Percentiles rank a stretch among this genome's conserved stretches.
These are phyloP conservation scores for Eucalyptus tenuipes DNA, from an alignment of 345 rosid species.

Conservation along the genomic window DNA sequence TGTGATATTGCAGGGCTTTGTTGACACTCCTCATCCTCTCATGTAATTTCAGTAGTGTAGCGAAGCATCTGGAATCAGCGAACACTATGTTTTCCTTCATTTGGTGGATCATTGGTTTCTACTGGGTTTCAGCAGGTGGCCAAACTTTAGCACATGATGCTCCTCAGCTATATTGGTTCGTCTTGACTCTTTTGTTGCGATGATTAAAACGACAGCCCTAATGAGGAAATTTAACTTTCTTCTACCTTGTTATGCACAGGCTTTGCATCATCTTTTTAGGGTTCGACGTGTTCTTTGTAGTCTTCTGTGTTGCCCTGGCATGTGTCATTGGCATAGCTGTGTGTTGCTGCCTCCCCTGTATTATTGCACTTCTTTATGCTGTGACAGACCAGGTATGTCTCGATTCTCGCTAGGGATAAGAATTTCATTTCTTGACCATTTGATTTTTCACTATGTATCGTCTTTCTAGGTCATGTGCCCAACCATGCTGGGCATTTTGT, in stretches of 20 bases:
- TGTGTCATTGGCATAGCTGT: conserved; percentile 96
- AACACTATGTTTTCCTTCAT: conserved; percentile 96
- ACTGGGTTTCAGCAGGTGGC: conserved; percentile 95
- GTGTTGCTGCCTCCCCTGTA: conserved; percentile 97
- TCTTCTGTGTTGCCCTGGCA: conserved; percentile 90
- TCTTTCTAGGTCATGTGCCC: background rate
- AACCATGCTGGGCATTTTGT: background rate
- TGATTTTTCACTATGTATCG: background rate
- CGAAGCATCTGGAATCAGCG: conserved; percentile 93
- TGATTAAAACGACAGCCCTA: background rate
- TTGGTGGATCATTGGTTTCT: conserved; percentile 99
- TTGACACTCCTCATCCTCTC: background rate
- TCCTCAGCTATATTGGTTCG: conserved; percentile 90
- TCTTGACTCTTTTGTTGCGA: background rate
- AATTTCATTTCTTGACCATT: background rate
- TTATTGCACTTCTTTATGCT: conserved; percentile 90
- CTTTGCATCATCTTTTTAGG: conserved; percentile 88
- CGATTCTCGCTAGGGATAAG: background rate
- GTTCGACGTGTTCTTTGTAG: conserved; percentile 95
- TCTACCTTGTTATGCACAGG: conserved; percentile 25
- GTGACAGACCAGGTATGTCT: conserved; percentile 85
- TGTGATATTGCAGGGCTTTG: background rate
- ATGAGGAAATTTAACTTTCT: background rate
- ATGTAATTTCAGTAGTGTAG: conserved; percentile 29
- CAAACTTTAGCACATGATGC: conserved; percentile 55